These are phyloP conservation scores for Leptographium procerum DNA, from an alignment of 2,329 filamentous ascomycete genomes.

Conservation along the genomic window DNA sequence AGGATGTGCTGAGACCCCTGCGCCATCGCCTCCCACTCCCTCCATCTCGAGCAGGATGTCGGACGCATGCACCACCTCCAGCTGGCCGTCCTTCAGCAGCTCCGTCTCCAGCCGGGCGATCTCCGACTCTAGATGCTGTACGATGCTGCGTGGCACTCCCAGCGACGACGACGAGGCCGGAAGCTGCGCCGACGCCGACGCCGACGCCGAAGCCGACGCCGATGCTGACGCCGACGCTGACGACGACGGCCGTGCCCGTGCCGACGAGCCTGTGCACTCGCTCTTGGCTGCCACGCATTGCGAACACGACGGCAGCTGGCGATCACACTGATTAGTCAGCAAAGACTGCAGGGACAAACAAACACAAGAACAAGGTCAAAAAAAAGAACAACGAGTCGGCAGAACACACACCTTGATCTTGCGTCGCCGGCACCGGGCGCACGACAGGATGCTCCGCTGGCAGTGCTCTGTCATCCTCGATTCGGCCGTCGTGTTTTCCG, in stretches of 20 bases:
- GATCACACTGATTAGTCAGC: slow-evolving; percentile 8
- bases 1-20: too few relatives aligned
- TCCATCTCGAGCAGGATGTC: slow-evolving; percentile 11
- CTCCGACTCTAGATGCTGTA: slow-evolving; percentile 22
- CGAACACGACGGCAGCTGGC: slow-evolving; percentile 16
- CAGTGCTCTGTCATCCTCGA: slow-evolving; percentile 10
- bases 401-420: slow-evolving; percentile 12
- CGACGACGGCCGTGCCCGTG: slow-evolving; percentile 8
- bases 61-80: slow-evolving; percentile 10
- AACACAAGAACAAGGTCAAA: too few relatives aligned
- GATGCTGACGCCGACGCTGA: background rate
- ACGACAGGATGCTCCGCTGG: slow-evolving; percentile 12
- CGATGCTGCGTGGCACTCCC: slow-evolving; percentile 21
- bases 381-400: too few relatives aligned
- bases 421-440: slow-evolving; percentile 9
- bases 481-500: too few relatives aligned
- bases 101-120: slow-evolving; percentile 21
- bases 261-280: slow-evolving; percentile 19
- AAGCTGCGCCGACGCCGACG: too few relatives aligned
- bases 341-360: too few relatives aligned
- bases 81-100: slow-evolving; percentile 16
- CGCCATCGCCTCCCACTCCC: background rate
- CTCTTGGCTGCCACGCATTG: slow-evolving; percentile 16
- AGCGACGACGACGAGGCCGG: background rate
- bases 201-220: too few relatives aligned